Evolutionary conservation across 306 rosid species (phyloP).

Genomic region (Prunus davidiana): DNA sequence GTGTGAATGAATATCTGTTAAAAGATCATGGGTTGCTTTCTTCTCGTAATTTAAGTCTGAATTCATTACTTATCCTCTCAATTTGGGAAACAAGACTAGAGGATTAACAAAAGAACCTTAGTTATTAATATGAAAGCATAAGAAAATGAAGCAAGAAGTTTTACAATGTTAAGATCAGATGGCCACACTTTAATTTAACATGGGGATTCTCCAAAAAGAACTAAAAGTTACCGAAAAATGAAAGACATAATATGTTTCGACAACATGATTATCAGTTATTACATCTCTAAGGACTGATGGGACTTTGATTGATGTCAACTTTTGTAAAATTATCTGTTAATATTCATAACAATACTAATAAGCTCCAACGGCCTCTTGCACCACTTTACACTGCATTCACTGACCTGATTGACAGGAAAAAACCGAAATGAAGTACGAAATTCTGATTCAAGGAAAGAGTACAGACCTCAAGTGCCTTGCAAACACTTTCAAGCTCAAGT

Average conservation of each 20-base stretch:
- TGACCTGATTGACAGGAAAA: conserved; percentile 1
- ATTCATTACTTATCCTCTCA: background rate
- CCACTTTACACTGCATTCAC: background rate
- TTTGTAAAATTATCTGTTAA: background rate
- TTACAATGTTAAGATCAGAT: background rate
- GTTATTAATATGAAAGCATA: background rate
- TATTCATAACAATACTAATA: background rate
- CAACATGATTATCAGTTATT: background rate
- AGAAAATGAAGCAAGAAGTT: background rate
- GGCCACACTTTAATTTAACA: background rate
- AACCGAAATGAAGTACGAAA: conserved; percentile 7
- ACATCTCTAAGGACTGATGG: background rate
- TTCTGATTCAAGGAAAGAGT: conserved; percentile 2
- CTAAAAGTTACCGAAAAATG: background rate
- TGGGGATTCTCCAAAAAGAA: background rate
- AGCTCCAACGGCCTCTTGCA: background rate
- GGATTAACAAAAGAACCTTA: background rate
- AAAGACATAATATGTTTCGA: background rate
- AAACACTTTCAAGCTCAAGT: conserved; percentile 64
- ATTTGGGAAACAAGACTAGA: background rate
- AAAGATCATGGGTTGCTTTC: background rate
- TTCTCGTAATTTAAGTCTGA: background rate
- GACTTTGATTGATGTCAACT: background rate
- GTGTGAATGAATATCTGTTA: background rate
- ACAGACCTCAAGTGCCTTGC: conserved; percentile 94